Evolutionary conservation across 2,329 filamentous ascomycete species (phyloP).

Genomic region (Didymella exigua): DNA sequence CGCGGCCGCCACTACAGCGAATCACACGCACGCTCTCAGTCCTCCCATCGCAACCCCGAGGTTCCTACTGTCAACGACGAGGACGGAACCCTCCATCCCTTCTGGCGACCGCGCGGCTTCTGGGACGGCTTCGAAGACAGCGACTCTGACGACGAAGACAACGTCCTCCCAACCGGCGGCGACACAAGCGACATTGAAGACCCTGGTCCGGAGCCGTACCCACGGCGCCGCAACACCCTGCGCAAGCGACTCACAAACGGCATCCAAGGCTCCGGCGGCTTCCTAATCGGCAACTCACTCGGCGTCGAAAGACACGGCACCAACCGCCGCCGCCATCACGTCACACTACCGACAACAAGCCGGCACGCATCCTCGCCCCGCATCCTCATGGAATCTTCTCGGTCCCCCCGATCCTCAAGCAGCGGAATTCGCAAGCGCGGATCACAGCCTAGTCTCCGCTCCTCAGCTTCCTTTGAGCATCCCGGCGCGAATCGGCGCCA

Average conservation of each 20-base stretch:
- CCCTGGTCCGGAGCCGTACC: slow-evolving; percentile 20
- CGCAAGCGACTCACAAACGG: slow-evolving; percentile 43
- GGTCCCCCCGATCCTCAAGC: slow-evolving; percentile 21
- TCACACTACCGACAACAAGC: slow-evolving; percentile 31
- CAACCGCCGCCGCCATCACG: slow-evolving; percentile 37
- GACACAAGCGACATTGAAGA: slow-evolving; percentile 52
- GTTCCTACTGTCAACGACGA: slow-evolving; percentile 41
- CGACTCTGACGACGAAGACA: slow-evolving; percentile 45
- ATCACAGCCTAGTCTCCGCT: slow-evolving; percentile 26
- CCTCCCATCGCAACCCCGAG: slow-evolving; percentile 25
- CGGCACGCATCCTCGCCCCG: slow-evolving; percentile 25
- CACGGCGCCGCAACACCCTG: slow-evolving; percentile 29
- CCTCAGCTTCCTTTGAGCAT: slow-evolving; percentile 21
- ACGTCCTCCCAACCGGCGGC: slow-evolving; percentile 51
- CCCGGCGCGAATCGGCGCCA: slow-evolving; percentile 17
- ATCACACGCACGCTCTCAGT: slow-evolving; percentile 21
- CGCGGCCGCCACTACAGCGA: slow-evolving; percentile 31
- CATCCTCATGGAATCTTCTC: slow-evolving; percentile 36
- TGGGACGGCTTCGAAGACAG: slow-evolving; percentile 62
- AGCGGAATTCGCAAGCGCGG: slow-evolving; percentile 33
- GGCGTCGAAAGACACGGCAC: slow-evolving; percentile 57
- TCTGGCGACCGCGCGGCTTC: slow-evolving; percentile 68
- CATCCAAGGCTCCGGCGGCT: slow-evolving; percentile 52
- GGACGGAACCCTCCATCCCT: slow-evolving; percentile 61
- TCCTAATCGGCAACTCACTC: slow-evolving; percentile 61